Base-by-base conservation (phyloP, 2,329 filamentous ascomycete genomes). In the Domatiomyces catenatus region DNA sequence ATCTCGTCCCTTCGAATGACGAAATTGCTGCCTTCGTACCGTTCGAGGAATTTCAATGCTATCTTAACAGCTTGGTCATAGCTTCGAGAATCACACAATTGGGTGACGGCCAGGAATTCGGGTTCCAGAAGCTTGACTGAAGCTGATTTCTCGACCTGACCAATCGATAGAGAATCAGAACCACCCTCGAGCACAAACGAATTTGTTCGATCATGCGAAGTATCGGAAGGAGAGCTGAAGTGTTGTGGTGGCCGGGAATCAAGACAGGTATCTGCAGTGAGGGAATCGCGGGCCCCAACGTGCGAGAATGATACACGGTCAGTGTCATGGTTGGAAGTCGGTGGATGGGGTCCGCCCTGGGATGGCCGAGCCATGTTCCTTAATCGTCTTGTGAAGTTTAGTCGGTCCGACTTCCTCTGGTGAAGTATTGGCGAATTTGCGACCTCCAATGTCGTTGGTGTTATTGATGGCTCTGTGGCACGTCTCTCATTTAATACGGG, bases 11-110 rank as follows among this genome's bases (percentile, higher is more conserved):
- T 51, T 2, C 56, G 55, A 48, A 54, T 53, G n/a, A 57, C 46
- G 44, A 57, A 54, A 22, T 52, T 50, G 10, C 49, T 50, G 15
- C 52, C 53, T 18, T 53, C 51, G 50, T 58, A 58, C n/a, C 48
- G 53, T 18, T 56, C 50, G 3, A 58, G 48, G 18, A 51, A 53
- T 39, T 56, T 50, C 3, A 58, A 36, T 6, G 51, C 52, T 2
- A 56, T 50, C 42, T 54, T 56, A n/a, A 51, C 51, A 8, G 56
- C 54, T 15, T 48, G 48, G 42, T 52, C 53, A 15, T 53, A 22
- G 32, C 51, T 55, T 39, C 44, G 51, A 15, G 56, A 52, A 1
- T 45, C 47, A 32, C 54, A 56, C 15, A 56, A 46, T 8, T 53
- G 46, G 10, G 36, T 39, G 36, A 58, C 50, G 17, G 56, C 54